These are phyloP conservation scores for Pseudogymnoascus sp. DNA, from an alignment of 2,329 filamentous ascomycete species.

Conservation along the genomic window DNA sequence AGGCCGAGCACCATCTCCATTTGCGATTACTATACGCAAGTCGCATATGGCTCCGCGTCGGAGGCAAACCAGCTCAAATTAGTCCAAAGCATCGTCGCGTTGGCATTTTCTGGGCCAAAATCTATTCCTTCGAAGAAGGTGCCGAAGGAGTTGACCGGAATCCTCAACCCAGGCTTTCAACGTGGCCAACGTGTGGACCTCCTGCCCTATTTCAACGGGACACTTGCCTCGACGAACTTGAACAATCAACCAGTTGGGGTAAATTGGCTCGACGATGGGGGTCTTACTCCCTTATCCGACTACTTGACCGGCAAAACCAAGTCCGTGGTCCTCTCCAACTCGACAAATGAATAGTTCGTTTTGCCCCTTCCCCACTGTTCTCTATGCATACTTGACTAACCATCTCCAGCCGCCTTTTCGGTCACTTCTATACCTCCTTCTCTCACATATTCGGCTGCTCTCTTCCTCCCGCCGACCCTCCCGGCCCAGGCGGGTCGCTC, in stretches of 20 bases:
- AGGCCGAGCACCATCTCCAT: slow-evolving; percentile 25
- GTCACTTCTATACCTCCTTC: slow-evolving; percentile 27
- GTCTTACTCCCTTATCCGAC: slow-evolving; percentile 19
- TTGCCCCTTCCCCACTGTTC: neutral
- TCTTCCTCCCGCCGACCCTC: slow-evolving; percentile 16
- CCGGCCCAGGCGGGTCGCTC: slow-evolving; percentile 17
- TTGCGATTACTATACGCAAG: slow-evolving; percentile 28
- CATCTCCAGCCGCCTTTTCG: slow-evolving; percentile 23
- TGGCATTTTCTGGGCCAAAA: slow-evolving; percentile 25
- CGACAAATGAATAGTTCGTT: slow-evolving; percentile 27
- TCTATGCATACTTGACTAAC: neutral
- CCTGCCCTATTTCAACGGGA: slow-evolving; percentile 27
- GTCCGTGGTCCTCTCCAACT: slow-evolving; percentile 18
- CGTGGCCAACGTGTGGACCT: slow-evolving; percentile 22
- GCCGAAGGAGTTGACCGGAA: slow-evolving; percentile 22
- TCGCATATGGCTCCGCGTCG: slow-evolving; percentile 22
- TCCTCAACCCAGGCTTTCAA: slow-evolving; percentile 25
- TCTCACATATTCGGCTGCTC: slow-evolving; percentile 25
- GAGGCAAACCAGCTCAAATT: slow-evolving; percentile 23
- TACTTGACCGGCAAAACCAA: slow-evolving; percentile 23
- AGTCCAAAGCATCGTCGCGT: slow-evolving; percentile 26
- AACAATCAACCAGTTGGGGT: slow-evolving; percentile 23
- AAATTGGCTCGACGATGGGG: slow-evolving; percentile 29
- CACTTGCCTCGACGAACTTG: slow-evolving; percentile 24
- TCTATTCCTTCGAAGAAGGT: slow-evolving; percentile 15